A percentile compares a stretch with the other conserved stretches of the same genome.
These are phyloP conservation scores for Ogataea corticis DNA, from an alignment of 805 yeast genomes.

Conservation along the genomic window DNA sequence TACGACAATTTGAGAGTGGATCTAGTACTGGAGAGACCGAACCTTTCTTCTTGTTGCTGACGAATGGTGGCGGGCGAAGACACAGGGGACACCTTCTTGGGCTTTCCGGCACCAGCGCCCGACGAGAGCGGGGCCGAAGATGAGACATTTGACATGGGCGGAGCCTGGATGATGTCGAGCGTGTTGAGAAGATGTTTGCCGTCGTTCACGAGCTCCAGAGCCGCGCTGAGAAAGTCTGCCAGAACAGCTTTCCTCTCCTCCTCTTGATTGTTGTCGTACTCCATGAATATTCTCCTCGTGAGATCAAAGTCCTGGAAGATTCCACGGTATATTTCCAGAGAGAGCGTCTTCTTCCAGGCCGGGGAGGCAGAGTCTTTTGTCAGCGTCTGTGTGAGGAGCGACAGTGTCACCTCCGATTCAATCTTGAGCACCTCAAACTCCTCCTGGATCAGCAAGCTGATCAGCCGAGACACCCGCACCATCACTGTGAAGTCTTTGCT, in stretches of 20 bases:
- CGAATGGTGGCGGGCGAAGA: constrained; percentile 14
- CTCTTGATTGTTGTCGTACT: constrained; percentile 55
- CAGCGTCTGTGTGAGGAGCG: constrained; percentile 73
- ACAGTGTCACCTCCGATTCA: constrained; percentile 80
- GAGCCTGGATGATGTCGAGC: constrained; percentile 32
- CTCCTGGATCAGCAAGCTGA: constrained; percentile 60
- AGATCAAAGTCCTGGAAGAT: constrained; percentile 57
- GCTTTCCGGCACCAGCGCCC: constrained; percentile 6
- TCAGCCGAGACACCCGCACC: constrained; percentile 73
- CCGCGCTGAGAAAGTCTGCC: constrained; percentile 50
- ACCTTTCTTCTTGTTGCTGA: constrained; percentile 13
- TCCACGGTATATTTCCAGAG: constrained; percentile 69
- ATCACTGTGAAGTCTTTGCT: constrained; percentile 64
- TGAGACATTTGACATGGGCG: too few species aligned
- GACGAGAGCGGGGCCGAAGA: constrained; percentile 9
- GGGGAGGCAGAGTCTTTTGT: constrained; percentile 55
- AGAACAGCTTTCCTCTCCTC: constrained; percentile 61
- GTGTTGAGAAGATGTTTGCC: constrained; percentile 36
- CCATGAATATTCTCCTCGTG: constrained; percentile 52
- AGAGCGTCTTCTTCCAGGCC: constrained; percentile 71
- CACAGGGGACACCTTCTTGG: constrained; percentile 3
- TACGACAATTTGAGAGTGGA: constrained; percentile 54
- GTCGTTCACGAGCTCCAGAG: constrained; percentile 39
- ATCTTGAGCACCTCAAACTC: constrained; percentile 63
- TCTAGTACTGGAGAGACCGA: constrained; percentile 40